A percentile compares a stretch with the other conserved stretches of the same genome.
phyloP scores from a whole-genome alignment of 78 protist genomes.

The Dictyostelium purpureum region DNA sequence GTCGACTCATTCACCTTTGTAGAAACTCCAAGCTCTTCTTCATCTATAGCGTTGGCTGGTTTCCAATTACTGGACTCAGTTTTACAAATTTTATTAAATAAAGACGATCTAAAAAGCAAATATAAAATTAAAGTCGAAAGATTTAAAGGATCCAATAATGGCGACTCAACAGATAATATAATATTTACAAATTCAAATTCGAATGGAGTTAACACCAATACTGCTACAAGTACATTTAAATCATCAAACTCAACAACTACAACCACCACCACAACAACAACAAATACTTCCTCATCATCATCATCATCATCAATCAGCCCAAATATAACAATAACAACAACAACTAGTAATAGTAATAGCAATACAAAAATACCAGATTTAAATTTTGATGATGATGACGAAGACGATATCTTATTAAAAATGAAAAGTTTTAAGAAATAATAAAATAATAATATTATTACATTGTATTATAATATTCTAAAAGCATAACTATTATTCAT shows the following conservation, averaged over 20 bases:
- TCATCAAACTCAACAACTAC: not conserved
- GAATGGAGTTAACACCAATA: not conserved
- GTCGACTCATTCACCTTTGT: slow-evolving; percentile 20
- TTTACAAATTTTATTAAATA: not conserved
- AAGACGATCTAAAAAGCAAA: slow-evolving; percentile 16
- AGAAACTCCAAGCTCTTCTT: not conserved
- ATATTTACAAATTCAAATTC: too few species aligned
- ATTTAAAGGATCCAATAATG: not conserved
- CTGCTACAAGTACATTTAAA: not conserved
- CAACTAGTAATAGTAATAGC: not conserved
- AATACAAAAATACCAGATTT: not conserved
- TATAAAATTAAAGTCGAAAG: not conserved
- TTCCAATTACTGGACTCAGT: not conserved
- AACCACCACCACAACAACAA: not conserved
- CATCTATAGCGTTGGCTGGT: not conserved
- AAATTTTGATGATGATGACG: not conserved
- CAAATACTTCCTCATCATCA: not conserved
- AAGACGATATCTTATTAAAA: slow-evolving; percentile 4
- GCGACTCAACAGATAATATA: not conserved
- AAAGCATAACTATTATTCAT: too few species aligned
- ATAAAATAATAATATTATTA: too few species aligned
- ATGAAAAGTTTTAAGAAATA: slow-evolving; percentile 9
- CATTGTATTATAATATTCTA: too few species aligned
- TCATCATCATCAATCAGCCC: not conserved
- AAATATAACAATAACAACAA: not conserved